These are phyloP conservation scores for Myriosclerotinia scirpicola DNA, from an alignment of 2,329 filamentous ascomycete genomes.

Conservation along the genomic window DNA sequence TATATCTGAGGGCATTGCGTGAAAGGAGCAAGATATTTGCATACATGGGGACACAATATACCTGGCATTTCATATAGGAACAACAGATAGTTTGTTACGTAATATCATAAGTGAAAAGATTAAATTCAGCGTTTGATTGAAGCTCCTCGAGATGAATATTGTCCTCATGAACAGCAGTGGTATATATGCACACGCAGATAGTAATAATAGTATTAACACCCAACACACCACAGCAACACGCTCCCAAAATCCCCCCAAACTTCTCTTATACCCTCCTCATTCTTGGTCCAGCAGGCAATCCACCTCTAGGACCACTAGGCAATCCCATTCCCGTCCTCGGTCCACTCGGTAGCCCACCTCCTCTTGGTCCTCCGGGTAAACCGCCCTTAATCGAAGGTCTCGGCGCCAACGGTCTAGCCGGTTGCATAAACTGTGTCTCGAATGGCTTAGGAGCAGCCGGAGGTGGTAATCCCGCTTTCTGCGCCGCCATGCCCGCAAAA, in stretches of 20 bases:
- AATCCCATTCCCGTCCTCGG: conserved; percentile 1
- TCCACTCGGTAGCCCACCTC: conserved; percentile 16
- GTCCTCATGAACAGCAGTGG: too few relatives aligned
- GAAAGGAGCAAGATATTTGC: too few relatives aligned
- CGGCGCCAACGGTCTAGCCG: background rate
- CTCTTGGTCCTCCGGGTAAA: conserved; percentile 23
- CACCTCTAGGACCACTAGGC: conserved; percentile 4
- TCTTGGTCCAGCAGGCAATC: conserved; percentile 20
- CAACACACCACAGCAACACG: background rate
- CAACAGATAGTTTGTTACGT: too few relatives aligned
- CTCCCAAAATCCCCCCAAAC: background rate
- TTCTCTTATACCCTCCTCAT: background rate
- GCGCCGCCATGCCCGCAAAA: conserved; percentile 26
- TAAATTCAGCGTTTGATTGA: too few relatives aligned
- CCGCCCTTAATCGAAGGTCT: conserved; percentile 21
- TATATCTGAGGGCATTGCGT: too few relatives aligned
- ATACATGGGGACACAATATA: too few relatives aligned
- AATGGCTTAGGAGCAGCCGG: background rate
- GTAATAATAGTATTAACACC: background rate
- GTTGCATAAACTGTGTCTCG: background rate
- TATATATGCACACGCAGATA: background rate
- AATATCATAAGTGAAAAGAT: too few relatives aligned
- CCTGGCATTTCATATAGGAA: too few relatives aligned
- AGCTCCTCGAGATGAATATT: too few relatives aligned
- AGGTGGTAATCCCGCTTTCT: conserved; percentile 16